Conservation (phyloP, 1,284 basidiomycete species). For the Inonotus obliquus region DNA sequence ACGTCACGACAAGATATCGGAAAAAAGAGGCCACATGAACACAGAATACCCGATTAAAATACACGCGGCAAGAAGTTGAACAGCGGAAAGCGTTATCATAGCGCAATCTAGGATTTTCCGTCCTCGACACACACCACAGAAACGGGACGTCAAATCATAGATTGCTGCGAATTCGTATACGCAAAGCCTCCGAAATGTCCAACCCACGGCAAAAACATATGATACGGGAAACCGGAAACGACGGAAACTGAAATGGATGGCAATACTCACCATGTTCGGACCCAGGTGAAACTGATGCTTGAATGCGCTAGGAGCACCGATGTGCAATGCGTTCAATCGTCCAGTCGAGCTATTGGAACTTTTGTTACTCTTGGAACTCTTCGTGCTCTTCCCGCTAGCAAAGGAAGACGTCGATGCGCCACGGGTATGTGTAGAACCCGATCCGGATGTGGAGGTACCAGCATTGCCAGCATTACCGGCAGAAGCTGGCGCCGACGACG, state of each 20-base stretch:
- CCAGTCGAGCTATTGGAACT: neutral
- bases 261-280: conserved; percentile 2
- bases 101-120: neutral
- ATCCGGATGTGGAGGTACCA: neutral
- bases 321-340: neutral
- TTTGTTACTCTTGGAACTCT: neutral
- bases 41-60: neutral
- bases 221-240: neutral
- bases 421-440: neutral
- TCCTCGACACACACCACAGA: neutral
- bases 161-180: too few relatives aligned
- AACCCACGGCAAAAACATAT: neutral
- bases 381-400: neutral
- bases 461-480: neutral
- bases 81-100: neutral
- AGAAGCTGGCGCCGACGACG: neutral
- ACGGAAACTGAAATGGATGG: neutral
- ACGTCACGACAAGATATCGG: neutral
- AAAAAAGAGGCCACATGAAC: neutral
- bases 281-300: conserved; percentile 18
- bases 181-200: neutral
- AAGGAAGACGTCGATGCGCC: conserved; percentile 6
- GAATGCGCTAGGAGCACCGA: conserved; percentile 16
- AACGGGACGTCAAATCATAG: too few relatives aligned
- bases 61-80: neutral